Evolutionary conservation across 2,329 filamentous ascomycete species (phyloP).

Genomic region (Trichoderma asperellum): DNA sequence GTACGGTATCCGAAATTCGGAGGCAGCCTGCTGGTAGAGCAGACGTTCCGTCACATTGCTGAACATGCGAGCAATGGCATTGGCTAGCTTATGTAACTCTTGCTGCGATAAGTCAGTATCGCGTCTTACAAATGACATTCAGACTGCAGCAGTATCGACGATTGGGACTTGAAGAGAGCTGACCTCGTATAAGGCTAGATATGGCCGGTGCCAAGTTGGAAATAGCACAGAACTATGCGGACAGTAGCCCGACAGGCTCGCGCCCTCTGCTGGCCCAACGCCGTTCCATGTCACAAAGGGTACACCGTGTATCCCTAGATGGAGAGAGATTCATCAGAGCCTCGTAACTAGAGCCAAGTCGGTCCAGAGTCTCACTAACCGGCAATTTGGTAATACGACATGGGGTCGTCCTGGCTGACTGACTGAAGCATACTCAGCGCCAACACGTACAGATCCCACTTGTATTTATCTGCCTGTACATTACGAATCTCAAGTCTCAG

Average conservation of each 20-base stretch:
- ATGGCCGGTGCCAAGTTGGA: constrained; percentile 82
- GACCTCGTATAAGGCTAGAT: constrained; percentile 66
- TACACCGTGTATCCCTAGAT: constrained; percentile 75
- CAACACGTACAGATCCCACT: constrained; percentile 77
- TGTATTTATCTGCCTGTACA: constrained; percentile 64
- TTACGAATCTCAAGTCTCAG: constrained; percentile 69
- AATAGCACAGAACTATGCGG: constrained; percentile 77
- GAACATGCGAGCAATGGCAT: constrained; percentile 53
- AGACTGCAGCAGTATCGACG: too few relatives aligned
- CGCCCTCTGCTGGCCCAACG: constrained; percentile 55
- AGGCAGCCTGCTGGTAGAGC: constrained; percentile 56
- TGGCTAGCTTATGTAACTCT: constrained; percentile 44
- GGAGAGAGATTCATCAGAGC: constrained; percentile 1
- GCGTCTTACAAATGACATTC: not conserved
- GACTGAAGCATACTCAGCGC: constrained; percentile 73
- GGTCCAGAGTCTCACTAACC: constrained; percentile 54
- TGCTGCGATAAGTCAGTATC: constrained; percentile 38
- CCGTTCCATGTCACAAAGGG: constrained; percentile 63
- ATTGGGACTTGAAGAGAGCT: not conserved
- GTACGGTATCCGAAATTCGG: constrained; percentile 59
- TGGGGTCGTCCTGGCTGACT: constrained; percentile 61
- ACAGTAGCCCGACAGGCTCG: constrained; percentile 70
- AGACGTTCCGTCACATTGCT: constrained; percentile 50
- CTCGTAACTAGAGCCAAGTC: not conserved
- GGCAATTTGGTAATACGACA: constrained; percentile 79